Percentiles rank a stretch among this genome's conserved stretches.
Evolutionary conservation across 2,329 filamentous ascomycete genomes (phyloP).

Genomic region (Arthrobotrys sphaeroides): DNA sequence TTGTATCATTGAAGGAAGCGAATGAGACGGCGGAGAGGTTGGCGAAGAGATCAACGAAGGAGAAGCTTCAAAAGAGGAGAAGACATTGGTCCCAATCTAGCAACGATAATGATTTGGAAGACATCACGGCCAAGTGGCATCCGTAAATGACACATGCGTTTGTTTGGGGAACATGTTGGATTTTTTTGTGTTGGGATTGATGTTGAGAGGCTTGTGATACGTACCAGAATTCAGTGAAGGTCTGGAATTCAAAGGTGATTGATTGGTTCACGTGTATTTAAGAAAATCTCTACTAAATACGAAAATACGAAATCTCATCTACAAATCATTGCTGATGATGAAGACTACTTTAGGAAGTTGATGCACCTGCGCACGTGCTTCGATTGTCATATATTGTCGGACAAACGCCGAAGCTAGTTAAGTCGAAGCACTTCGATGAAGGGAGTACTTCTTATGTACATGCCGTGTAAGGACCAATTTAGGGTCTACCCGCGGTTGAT

Average conservation of each 20-base stretch:
- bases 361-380: neutral
- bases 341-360: neutral
- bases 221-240: too few relatives aligned
- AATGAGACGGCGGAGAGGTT: constrained; percentile 46
- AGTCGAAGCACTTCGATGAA: neutral
- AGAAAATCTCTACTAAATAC: neutral
- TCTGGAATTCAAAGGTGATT: too few relatives aligned
- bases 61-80: neutral
- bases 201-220: neutral
- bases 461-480: neutral
- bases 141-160: neutral
- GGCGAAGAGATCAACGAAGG: constrained; percentile 27
- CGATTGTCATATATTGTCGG: neutral
- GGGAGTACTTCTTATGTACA: neutral
- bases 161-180: neutral
- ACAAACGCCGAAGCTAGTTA: neutral
- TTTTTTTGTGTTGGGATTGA: neutral
- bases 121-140: constrained; percentile 27
- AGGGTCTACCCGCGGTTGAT: neutral
- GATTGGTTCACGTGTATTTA: neutral
- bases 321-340: neutral
- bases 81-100: constrained; percentile 9
- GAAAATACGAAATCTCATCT: neutral
- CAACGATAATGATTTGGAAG: neutral
- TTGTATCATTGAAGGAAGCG: constrained; percentile 44